Base-by-base conservation (phyloP, 1,139 yeast species). In the Eremothecium cymbalariae region DNA sequence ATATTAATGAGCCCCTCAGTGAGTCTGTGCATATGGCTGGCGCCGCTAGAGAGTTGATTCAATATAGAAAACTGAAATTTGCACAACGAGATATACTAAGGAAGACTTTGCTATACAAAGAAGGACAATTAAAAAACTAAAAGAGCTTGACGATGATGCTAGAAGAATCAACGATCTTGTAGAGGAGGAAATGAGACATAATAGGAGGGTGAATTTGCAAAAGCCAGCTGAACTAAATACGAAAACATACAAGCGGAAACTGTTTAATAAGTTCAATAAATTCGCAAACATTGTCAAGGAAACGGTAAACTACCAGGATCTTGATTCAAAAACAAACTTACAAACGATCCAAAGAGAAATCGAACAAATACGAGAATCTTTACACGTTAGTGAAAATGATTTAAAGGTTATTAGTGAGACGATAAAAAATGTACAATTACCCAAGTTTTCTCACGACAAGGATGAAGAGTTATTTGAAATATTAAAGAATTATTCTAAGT, bases 1-100 rank as follows among this genome's bases (percentile, higher is more conserved):
- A 76, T 36, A 78, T 86, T 46, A 72, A 84, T 25, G 97, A 88
- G 52, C 94, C 94, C 4, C 63, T 88, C 21, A 77, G 83, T 5
- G 96, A 88, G 52, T 73, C 83, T 12, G 86, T 81, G 9, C 85
- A 82, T 49, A 77, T 80, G 58, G 75, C 93, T 0, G 67, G 69
- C 4, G 77, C 80, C 0, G 73, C 81, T 2, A 70, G 81, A 32
- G 71, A 74, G 28, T 73, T 88, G 11, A 67, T 80, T 32, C 79
- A 77, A 49, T 88, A 72, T 53, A 74, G 88, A 36, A 68, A 71
- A 28, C 69, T 77, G 46, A 88, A 90, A 54, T 62, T 73, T 8
- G 62, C 77, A 9, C 97, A 88, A 53, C 64, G 70, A 32, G 72
- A 68, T 32, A 57, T 82, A 44, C 66, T 62, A 3, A 53, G 46